Evolutionary conservation across 352 stramenopile species (phyloP), one percentile per base, ranked within the genome.

Genomic region (Blastocystis sp.): DNA sequence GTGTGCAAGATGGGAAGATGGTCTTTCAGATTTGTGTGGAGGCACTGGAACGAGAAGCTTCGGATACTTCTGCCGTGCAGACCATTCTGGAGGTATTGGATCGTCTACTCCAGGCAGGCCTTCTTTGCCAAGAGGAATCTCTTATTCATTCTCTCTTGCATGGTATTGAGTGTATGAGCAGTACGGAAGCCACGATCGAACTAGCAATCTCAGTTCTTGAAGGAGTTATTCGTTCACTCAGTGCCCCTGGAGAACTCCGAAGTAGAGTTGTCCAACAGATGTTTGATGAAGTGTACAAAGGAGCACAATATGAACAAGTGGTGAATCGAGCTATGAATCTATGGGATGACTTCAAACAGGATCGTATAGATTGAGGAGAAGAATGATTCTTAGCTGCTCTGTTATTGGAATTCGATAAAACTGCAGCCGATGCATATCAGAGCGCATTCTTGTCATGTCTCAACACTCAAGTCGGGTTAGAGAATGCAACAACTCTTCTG

Each of bases 281-380:
- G 9, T 74, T 74, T 43, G 32, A 74, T 43, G 63, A 74, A 43
- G 63, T 74, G 1, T 52, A 49, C 32, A 74, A 74, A 32, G 63
- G 63, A 27, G 63, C 63, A 4, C 27, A 46, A 5, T 74, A 74
- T 46, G 27, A n/a, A 5, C 21, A 37, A 37, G 42, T 46, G 7
- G 29, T 52, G 63, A 74, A n/a, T 6, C 21, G 42, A 11, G 29
- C 42, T 4, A 46, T 49, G 6, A n/a, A 11, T 43, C 63, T 74
- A 37, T 74, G 42, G 29, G 32, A 37, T 21, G 63, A 74, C 19
- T 74, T 52, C 63, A 37, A 74, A 32, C 24, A 74, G 19, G 32
- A 74, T 9, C 27, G 63, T 74, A 7, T n/a, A 7, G 7, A n/a
- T 32, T 14, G 29, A 7, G 0, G 14, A 21, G 3, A 27, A 7